Evolutionary conservation across 139 green algal genomes (phyloP), one percentile per base, ranked within the genome.

Genomic region (Pseudopediastrum boryanum): DNA sequence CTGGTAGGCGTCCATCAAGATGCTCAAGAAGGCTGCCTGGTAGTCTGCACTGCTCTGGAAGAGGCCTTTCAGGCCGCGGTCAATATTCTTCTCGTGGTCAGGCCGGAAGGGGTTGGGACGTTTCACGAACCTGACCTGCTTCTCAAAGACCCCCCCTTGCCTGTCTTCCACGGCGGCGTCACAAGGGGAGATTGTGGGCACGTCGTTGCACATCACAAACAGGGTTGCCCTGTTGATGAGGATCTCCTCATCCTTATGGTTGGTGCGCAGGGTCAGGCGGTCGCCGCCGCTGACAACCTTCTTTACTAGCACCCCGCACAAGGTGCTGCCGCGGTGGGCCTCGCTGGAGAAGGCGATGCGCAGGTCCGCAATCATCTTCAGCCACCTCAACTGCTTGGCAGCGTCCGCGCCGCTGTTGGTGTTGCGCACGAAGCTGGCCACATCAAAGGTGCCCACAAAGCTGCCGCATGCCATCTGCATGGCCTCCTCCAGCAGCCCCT

Each of bases 201-300:
- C 64, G 38, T 72, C 64, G 38, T 72, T 72, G 33, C 35, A 51
- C 64, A 72, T 72, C 36, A 72, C 52, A n/a, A 72, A 72, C 12
- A 72, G 31, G 4, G 64, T 72, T 39, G 41, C 52, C 23, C 64
- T 39, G 16, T 72, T 72, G 6, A 36, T 31, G 64, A 56, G 38
- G 41, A 25, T 5, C 6, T 23, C 35, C 64, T 72, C 64, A 46
- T 72, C 64, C 36, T 72, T 51, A n/a, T 72, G n/a, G 21, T 72
- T 72, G 9, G 38, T 72, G 64, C 64, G 64, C 64, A 72, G 38
- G 4, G 36, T 51, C 41, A 72, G 51, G 3, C 23, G 21, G 64
- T 72, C 64, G 2, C 64, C 64, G 3, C 64, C 64, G 19, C 64
- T 72, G 25, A 56, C 13, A 4, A 72, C 64, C 64, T 33, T 25